Evolutionary conservation across 768 basidiomycete genomes (phyloP), one percentile per base, ranked within the genome.

Genomic region (Inosperma sp.): DNA sequence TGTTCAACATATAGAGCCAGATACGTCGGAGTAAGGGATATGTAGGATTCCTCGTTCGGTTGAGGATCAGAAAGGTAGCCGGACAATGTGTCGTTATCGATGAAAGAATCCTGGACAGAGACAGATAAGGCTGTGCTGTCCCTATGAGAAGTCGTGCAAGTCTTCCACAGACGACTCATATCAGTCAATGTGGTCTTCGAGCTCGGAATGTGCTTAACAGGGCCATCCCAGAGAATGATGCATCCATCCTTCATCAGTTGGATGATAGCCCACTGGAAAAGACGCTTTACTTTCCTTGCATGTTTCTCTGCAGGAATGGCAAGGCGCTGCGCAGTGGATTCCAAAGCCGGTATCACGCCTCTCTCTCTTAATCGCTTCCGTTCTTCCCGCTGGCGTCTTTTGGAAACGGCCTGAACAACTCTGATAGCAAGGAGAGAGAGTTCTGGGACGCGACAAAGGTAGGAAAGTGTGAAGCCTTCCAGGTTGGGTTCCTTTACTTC

Each of bases 391-490:
- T 68, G 65, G n/a, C 80, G 73, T 12, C 80, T 74, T 54, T 76
- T 78, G 3, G 67, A 67, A 45, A 86, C 86, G 2, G 82, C 80
- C 35, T 77, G 70, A 9, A 84, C 82, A 2, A 90, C 82, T 8
- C 83, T 73, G 19, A 72, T 68, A 4, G 87, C 86, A 49, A 91
- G 72, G 10, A 79, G 70, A 0, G 77, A 70, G 3, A 91, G 72
- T 56, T 87, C 88, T 7, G 87, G 86, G 0, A 90, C 84, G 39
- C 88, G 84, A 6, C 86, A 80, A 2, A 91, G 74, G 59, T 88
- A 82, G 0, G 87, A 87, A 6, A 89, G 65, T 0, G 86, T 83
- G 62, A 84, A 88, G 1, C 86, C 85, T 29, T 66, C 63, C 30
- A 65, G 58, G 0, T 42, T 37, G 14, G 50, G 6, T 12, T 37